phyloP scores from a whole-genome alignment of 768 basidiomycete genomes.

The Mycena filopes region DNA sequence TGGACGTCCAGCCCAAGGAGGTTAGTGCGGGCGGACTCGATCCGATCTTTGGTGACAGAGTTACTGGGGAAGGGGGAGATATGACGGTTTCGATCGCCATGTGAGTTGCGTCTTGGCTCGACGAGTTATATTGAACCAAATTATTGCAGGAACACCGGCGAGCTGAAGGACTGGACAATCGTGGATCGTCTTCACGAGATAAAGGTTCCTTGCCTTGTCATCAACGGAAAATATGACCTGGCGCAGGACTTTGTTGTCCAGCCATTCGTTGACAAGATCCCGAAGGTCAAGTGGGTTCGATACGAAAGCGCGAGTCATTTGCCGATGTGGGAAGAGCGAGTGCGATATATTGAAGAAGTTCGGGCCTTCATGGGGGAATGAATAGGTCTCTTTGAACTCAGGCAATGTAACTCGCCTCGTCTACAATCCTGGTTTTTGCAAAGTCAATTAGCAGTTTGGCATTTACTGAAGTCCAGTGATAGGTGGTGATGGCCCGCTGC shows the following conservation, averaged over 20 bases:
- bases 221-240: conserved; percentile 50
- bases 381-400: too few relatives aligned
- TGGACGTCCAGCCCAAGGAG: conserved; percentile 38
- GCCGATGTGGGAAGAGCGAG: conserved; percentile 46
- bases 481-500: too few relatives aligned
- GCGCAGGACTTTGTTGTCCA: conserved; percentile 46
- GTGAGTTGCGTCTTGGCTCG: conserved; percentile 29
- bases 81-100: conserved; percentile 41
- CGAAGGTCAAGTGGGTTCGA: conserved; percentile 44
- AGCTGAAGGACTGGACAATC: conserved; percentile 40
- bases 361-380: too few relatives aligned
- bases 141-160: conserved; percentile 46
- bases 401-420: too few relatives aligned
- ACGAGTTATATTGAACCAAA: too few relatives aligned
- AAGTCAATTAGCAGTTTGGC: too few relatives aligned
- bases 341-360: conserved; percentile 39
- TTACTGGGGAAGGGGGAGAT: conserved; percentile 34
- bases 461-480: too few relatives aligned
- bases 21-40: conserved; percentile 32
- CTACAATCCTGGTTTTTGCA: too few relatives aligned
- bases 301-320: conserved; percentile 45
- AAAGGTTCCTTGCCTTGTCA: conserved; percentile 42
- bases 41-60: conserved; percentile 36
- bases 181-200: conserved; percentile 42
- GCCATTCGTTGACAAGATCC: conserved; percentile 46